Evolutionary conservation across 352 stramenopile species (phyloP).

Genomic region (Phytopythium montanum): DNA sequence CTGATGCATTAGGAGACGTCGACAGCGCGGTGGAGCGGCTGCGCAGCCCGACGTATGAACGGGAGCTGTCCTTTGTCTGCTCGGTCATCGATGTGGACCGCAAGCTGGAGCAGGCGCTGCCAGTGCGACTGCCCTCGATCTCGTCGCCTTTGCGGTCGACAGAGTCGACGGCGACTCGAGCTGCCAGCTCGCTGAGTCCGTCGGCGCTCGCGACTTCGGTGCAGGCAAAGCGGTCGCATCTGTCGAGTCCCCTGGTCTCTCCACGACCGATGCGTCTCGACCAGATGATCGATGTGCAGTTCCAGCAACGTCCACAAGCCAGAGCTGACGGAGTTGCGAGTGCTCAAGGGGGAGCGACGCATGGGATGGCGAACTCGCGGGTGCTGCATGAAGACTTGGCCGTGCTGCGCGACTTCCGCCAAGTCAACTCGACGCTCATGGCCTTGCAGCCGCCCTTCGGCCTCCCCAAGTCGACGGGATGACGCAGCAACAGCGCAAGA

Average conservation of each 20-base stretch:
- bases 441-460: constrained; percentile 13
- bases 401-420: constrained; percentile 49
- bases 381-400: constrained; percentile 12
- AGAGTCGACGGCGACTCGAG: background rate
- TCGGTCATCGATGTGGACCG: constrained; percentile 40
- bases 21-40: constrained; percentile 49
- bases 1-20: constrained; percentile 47
- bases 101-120: constrained; percentile 7
- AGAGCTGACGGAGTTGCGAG: background rate
- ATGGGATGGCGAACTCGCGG: background rate
- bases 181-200: background rate
- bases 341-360: constrained; percentile 13
- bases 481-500: background rate
- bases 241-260: background rate
- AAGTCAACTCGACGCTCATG: constrained; percentile 34
- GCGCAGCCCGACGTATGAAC: constrained; percentile 45
- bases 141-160: constrained; percentile 5
- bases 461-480: background rate
- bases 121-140: constrained; percentile 31
- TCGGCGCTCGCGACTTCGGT: background rate
- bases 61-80: constrained; percentile 57
- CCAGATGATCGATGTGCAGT: constrained; percentile 42
- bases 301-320: constrained; percentile 27
- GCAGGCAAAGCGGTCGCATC: background rate
- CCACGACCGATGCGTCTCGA: constrained; percentile 17